Base-by-base conservation (phyloP, 139 green algal genomes). In the Edaphochlamys debaryana region DNA sequence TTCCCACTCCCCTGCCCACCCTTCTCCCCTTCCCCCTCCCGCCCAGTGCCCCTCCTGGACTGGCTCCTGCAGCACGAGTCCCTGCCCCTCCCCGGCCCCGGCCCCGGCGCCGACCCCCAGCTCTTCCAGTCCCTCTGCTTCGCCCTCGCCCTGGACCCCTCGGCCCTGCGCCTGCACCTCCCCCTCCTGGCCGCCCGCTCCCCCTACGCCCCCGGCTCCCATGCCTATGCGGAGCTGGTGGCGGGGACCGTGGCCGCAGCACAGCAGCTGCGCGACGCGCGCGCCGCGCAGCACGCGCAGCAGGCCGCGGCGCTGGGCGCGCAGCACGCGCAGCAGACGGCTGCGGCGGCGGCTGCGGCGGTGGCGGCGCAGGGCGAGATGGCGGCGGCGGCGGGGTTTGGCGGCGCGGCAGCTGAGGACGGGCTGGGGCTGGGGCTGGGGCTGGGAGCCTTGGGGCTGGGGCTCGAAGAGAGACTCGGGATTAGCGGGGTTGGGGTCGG, bases 41-140 rank as follows among this genome's bases (percentile, higher is more conserved):
- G 3, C 40, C 67, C 73, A 80, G 73, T 41, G 8, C 73, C 73
- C 7, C 73, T 80, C 25, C 37, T 80, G 56, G 73, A 80, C 37
- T 80, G 73, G 73, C 56, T 80, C 8, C 73, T 80, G 25, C 73
- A 69, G 38, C 73, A 69, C 73, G 73, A 80, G 36, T 13, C 37
- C 13, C 73, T 80, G 8, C 73, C 73, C 1, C 27, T n/a, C 0
- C 60, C 60, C 30, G 60, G 60, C 60, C 56, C n/a, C n/a, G n/a
- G n/a, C n/a, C n/a, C n/a, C n/a, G n/a, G 48, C 36, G 11, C 73
- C 38, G 73, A 80, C 23, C 36, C 22, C 37, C 73, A 20, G 52
- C 73, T 80, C 37, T 80, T 80, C 73, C 73, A 80, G 56, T 32
- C 67, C 56, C 73, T 80, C n/a, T 80, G 73, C 54, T 80, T 80